Base-by-base conservation (phyloP, 306 rosid species). In the Begonia peltatifolia region DNA sequence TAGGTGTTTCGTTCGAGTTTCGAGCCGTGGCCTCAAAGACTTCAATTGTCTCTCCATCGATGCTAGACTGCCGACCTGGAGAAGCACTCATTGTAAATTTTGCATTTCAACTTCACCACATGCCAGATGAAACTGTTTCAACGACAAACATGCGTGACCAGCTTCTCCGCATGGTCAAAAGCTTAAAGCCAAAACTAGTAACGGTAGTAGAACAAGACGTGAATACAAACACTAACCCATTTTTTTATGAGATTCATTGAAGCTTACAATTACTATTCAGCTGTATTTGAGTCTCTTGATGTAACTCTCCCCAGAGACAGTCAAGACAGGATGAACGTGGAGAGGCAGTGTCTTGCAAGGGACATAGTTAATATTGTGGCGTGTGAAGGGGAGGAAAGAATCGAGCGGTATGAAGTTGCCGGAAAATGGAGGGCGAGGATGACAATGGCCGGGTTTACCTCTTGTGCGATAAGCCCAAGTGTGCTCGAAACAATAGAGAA, bases 401-500 rank as follows among this genome's bases (percentile, higher is more conserved):
- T 90, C 16, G 99, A 90, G 71, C 58, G 99, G 53, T 90, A 81
- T 12, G 99, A 90, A 58, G 94, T 86, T 5, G 99, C 99, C 0
- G 94, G 99, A 13, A 90, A 90, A 80, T 90, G 99, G 99, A 72
- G 92, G 60, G 99, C 99, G 6, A 86, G 99, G 74, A 83, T 90
- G 94, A 51, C 61, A 46, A 86, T 90, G 99, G 99, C 99, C 6
- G 99, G 99, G 10, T 83, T 86, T 70, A 71, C 59, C 56, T 43
- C 94, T 36, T 63, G 74, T 13, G 84, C 86, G 4, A 76, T 81
- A 73, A 74, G 84, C 54, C 11, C 52, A 8, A 69, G 59, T 20
- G 81, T 71, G 63, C 53, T 53, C 38, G 72, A 74, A 10, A 77
- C 76, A 10, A 81, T 86, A 44, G 42, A 61, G 12, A 64, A 73